A percentile compares a stretch with the other conserved stretches of the same genome.
Evolutionary conservation across 345 rosid species (phyloP).

Genomic region (Leavenworthia alabamica): DNA sequence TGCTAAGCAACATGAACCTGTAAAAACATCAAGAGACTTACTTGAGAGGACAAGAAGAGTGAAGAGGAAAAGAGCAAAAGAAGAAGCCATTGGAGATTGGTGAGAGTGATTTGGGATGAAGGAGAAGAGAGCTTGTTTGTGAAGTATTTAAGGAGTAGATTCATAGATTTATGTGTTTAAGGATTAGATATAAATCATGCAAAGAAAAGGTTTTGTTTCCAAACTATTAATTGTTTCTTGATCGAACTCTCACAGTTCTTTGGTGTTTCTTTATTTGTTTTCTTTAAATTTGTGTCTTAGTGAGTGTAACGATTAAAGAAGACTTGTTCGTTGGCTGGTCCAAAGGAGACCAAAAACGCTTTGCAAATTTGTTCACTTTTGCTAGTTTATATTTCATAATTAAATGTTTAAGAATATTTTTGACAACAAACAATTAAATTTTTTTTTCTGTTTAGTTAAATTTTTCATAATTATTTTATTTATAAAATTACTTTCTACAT

Average conservation of each 20-base stretch:
- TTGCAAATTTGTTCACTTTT: background rate
- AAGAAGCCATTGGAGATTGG: conserved; percentile 24
- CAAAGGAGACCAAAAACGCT: conserved; percentile 19
- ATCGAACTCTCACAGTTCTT: conserved; percentile 18
- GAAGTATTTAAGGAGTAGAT: conserved; percentile 3
- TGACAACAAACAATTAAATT: no score
- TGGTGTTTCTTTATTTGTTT: conserved; percentile 15
- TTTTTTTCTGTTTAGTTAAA: no score
- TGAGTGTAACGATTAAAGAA: conserved; percentile 10
- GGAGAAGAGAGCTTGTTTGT: conserved; percentile 2
- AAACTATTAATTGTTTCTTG: conserved; percentile 17
- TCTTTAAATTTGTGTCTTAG: background rate
- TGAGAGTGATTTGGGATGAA: conserved; percentile 1
- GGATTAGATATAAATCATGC: conserved; percentile 17
- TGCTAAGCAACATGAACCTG: conserved; percentile 21
- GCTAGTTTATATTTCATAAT: background rate
- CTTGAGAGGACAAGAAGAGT: conserved; percentile 24
- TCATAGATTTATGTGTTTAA: background rate
- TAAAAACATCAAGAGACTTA: conserved; percentile 8
- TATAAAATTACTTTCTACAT: no score
- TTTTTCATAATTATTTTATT: no score
- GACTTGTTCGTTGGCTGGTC: conserved; percentile 19
- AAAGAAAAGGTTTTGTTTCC: conserved; percentile 25
- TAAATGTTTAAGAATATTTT: background rate
- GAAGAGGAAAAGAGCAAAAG: conserved; percentile 16